phyloP scores from a whole-genome alignment of 2,329 filamentous ascomycete genomes.

The Trichoderma cornu-damae region DNA sequence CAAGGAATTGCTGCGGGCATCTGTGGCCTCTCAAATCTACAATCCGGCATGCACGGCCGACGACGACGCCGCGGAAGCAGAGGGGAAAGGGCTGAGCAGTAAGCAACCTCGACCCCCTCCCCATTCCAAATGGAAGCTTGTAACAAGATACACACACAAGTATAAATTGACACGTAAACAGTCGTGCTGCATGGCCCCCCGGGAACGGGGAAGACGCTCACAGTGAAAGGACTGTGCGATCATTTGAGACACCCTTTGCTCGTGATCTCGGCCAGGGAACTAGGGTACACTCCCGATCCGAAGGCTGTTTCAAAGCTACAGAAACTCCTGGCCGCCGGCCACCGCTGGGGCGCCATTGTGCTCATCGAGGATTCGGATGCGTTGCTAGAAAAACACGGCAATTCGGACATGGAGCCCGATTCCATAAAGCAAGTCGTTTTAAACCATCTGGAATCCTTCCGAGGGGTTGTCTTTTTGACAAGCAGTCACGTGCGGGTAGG shows the following conservation, averaged over 20 bases:
- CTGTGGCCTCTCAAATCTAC: conserved; percentile 80
- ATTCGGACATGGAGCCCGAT: conserved; percentile 80
- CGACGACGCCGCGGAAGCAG: conserved; percentile 56
- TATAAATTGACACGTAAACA: conserved; percentile 20
- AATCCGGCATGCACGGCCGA: conserved; percentile 66
- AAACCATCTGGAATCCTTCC: conserved; percentile 82
- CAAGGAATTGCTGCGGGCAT: conserved; percentile 63
- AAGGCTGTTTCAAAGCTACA: conserved; percentile 75
- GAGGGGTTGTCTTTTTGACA: conserved; percentile 83
- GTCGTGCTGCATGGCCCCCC: conserved; percentile 77
- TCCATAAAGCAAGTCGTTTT: conserved; percentile 84
- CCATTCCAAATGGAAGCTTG: too few species aligned
- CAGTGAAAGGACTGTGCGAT: conserved; percentile 80
- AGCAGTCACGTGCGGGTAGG: conserved; percentile 72
- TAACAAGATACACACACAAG: too few species aligned
- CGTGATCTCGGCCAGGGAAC: conserved; percentile 74
- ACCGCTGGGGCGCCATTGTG: conserved; percentile 79
- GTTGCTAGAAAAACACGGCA: conserved; percentile 75
- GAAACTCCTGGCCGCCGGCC: conserved; percentile 79
- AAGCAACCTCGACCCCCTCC: conserved; percentile 25
- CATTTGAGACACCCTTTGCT: conserved; percentile 77
- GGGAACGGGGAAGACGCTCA: conserved; percentile 83
- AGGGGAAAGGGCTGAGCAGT: conserved; percentile 77
- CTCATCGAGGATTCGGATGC: conserved; percentile 83
- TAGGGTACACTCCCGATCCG: conserved; percentile 69